These are phyloP conservation scores for Tolypocladium paradoxum DNA, from an alignment of 2,329 filamentous ascomycete species.

Conservation along the genomic window DNA sequence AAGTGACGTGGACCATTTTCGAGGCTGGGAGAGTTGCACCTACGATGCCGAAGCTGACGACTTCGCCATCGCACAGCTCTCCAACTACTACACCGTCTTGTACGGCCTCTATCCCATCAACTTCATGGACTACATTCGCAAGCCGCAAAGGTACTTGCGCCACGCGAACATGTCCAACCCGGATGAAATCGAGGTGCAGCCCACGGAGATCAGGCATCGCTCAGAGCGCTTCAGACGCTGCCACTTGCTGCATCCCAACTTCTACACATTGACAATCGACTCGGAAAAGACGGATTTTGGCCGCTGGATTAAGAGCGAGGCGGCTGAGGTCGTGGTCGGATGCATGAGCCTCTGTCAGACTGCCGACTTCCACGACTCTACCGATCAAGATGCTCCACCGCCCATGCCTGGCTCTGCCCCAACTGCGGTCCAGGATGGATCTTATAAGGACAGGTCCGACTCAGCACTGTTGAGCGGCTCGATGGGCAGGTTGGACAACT, in stretches of 20 bases:
- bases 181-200: constrained; percentile 68
- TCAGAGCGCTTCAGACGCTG: constrained; percentile 64
- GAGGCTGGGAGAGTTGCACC: constrained; percentile 52
- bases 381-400: constrained; percentile 11
- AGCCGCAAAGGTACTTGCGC: constrained; percentile 67
- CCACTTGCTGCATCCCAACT: constrained; percentile 74
- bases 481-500: constrained; percentile 29
- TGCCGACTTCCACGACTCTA: constrained; percentile 13
- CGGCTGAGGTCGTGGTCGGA: constrained; percentile 68
- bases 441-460: constrained; percentile 23
- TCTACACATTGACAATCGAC: constrained; percentile 68
- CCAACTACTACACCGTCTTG: constrained; percentile 69
- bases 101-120: constrained; percentile 80
- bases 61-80: constrained; percentile 52
- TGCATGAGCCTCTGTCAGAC: constrained; percentile 57
- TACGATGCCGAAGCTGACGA: constrained; percentile 54
- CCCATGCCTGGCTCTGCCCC: constrained; percentile 9
- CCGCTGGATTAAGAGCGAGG: constrained; percentile 70
- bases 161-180: constrained; percentile 59
- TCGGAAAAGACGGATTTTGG: constrained; percentile 68
- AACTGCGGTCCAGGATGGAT: constrained; percentile 16
- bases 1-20: constrained; percentile 25
- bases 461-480: constrained; percentile 30
- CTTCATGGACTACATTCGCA: constrained; percentile 77
- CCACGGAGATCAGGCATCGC: constrained; percentile 63